Evolutionary conservation across 805 yeast species (phyloP).

Genomic region (Lipomyces yamadae): DNA sequence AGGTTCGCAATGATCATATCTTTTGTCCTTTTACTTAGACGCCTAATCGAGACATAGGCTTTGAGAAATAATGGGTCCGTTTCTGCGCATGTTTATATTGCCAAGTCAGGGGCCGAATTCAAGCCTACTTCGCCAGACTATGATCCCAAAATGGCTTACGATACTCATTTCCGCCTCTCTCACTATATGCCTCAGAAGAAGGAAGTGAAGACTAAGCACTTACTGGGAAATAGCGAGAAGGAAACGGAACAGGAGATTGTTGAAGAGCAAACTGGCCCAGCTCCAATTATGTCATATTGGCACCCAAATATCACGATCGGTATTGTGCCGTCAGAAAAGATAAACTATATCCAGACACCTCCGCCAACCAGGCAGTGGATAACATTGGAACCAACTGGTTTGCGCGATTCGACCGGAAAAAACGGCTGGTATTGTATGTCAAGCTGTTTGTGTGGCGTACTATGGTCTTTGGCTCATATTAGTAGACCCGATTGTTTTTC

Average conservation of each 20-base stretch:
- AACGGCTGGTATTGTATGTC: conserved; percentile 44
- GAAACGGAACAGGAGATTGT: conserved; percentile 34
- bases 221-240: conserved; percentile 42
- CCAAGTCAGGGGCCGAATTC: conserved; percentile 32
- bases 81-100: conserved; percentile 45
- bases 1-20: background rate
- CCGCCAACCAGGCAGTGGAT: conserved; percentile 41
- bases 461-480: background rate
- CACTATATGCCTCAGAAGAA: conserved; percentile 44
- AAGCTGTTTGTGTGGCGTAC: background rate
- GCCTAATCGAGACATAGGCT: conserved; percentile 24
- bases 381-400: conserved; percentile 41
- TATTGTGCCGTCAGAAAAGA: conserved; percentile 40
- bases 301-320: conserved; percentile 49
- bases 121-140: conserved; percentile 35
- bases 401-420: conserved; percentile 43
- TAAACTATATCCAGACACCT: conserved; percentile 38
- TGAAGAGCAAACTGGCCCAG: conserved; percentile 22
- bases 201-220: conserved; percentile 42
- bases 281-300: conserved; percentile 44
- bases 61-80: conserved; percentile 45
- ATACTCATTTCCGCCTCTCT: conserved; percentile 39
- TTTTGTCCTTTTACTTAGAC: background rate
- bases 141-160: conserved; percentile 32
- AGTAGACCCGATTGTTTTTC: conserved; percentile 45